A percentile compares a stretch with the other conserved stretches of the same genome.
Evolutionary conservation across 345 rosid species (phyloP).

Genomic region (Litchi chinensis): DNA sequence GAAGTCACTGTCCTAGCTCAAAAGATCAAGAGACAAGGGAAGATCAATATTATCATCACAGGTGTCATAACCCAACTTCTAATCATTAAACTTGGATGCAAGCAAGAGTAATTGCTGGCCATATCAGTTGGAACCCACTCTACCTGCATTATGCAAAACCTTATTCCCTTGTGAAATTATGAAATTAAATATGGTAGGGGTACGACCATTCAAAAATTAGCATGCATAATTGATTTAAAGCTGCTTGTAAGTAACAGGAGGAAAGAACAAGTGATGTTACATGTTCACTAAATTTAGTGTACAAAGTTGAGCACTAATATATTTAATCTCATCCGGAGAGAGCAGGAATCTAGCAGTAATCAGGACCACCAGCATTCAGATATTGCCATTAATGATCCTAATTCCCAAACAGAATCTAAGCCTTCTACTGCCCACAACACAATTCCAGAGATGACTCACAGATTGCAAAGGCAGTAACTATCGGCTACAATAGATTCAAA

Average conservation of each 20-base stretch:
- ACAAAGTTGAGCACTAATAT: neutral
- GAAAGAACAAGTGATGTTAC: neutral
- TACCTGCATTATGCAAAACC: neutral
- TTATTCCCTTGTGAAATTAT: neutral
- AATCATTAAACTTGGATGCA: neutral
- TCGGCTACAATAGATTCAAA: neutral
- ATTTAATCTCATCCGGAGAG: neutral
- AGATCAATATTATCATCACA: neutral
- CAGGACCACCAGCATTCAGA: neutral
- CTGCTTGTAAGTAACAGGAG: neutral
- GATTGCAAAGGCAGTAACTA: neutral
- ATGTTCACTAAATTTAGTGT: neutral
- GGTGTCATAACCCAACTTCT: neutral
- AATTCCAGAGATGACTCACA: neutral
- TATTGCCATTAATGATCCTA: neutral
- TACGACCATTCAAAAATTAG: neutral
- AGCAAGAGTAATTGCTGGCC: neutral
- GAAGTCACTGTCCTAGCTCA: neutral
- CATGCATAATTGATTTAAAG: neutral
- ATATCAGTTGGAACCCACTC: neutral
- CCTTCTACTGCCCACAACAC: neutral
- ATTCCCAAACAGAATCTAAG: neutral
- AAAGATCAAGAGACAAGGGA: neutral
- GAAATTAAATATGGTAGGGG: neutral
- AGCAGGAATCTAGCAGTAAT: neutral